Evolutionary conservation across 2,329 filamentous ascomycete genomes (phyloP), one percentile per base, ranked within the genome.

Genomic region (Xylaria polymorpha): DNA sequence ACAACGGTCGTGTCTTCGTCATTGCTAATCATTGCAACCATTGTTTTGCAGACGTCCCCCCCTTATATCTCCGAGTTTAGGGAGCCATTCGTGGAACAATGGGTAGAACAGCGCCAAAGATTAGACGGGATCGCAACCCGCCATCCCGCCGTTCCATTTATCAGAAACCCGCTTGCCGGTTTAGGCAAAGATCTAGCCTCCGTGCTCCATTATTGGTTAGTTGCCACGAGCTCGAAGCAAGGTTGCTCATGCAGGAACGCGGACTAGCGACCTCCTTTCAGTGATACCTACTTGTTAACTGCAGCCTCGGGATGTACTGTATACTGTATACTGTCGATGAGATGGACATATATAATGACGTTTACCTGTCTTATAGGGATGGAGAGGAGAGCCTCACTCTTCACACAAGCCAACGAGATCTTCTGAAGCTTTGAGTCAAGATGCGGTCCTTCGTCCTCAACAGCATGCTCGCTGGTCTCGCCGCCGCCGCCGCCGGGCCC

Each of bases 171-270:
- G 66, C 66, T 71, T 71, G 46, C 68, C 64, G 12, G 32, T 72
- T 64, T 63, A 29, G 71, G 66, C 39, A 4, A 55, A 6, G 25
- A 22, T 29, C 41, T 59, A 69, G 60, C 63, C 35, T 73, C 71
- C 71, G 71, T 50, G 22, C 43, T 25, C 64, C 63, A 56, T 64
- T 64, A 71, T 67, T 61, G 69, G 71, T 70, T 73, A 71, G 67
- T 51, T 55, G 43, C 25, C 18, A 18, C 29, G 56, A 58, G 64
- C 20, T 53, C 20, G 32, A 6, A 43, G 50, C 66, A 39, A 25
- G 39, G 56, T 61, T 37, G 37, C 51, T 2, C 44, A 57, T 65
- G 61, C 64, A 61, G 62, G 58, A 53, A 64, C 59, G 35, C 65
- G 63, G 70, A 65, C 68, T 60, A 35, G 65, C 62, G 44, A 72